Evolutionary conservation across 2,329 filamentous ascomycete genomes (phyloP).

Genomic region (Phialophora chinensis): DNA sequence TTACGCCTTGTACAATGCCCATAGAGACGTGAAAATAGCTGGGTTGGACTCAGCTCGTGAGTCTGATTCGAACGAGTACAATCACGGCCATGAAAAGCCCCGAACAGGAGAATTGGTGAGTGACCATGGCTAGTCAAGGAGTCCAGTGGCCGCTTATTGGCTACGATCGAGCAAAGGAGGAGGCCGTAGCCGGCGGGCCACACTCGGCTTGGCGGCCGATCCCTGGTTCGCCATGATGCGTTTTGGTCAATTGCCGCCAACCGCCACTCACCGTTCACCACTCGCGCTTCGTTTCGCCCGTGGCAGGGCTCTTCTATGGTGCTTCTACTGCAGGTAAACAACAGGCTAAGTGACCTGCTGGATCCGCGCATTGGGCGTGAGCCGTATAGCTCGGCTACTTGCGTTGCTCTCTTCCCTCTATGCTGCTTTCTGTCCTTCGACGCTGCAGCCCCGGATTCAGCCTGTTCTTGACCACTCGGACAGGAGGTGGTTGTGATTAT

Average conservation of each 20-base stretch:
- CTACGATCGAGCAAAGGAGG: slow-evolving; percentile 14
- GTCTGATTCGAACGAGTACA: slow-evolving; percentile 34
- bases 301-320: background rate
- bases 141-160: slow-evolving; percentile 29
- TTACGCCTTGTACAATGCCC: background rate
- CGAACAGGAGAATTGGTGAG: slow-evolving; percentile 18
- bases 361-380: background rate
- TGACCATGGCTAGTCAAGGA: slow-evolving; percentile 29
- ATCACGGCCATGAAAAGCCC: slow-evolving; percentile 20
- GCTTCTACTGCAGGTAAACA: slow-evolving; percentile 10
- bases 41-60: slow-evolving; percentile 16
- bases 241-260: background rate
- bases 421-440: background rate
- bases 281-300: background rate
- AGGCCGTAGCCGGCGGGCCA: slow-evolving; percentile 4
- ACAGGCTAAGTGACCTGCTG: background rate
- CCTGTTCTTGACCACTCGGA: slow-evolving; percentile 1
- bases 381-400: background rate
- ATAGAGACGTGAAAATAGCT: background rate
- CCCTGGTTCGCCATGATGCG: slow-evolving; percentile 11
- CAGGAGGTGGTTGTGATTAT: background rate
- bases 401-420: background rate
- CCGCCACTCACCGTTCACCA: background rate
- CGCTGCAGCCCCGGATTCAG: background rate
- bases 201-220: slow-evolving; percentile 10